These are phyloP conservation scores for Russula ochroleuca DNA, from an alignment of 768 basidiomycete species.

Conservation along the genomic window DNA sequence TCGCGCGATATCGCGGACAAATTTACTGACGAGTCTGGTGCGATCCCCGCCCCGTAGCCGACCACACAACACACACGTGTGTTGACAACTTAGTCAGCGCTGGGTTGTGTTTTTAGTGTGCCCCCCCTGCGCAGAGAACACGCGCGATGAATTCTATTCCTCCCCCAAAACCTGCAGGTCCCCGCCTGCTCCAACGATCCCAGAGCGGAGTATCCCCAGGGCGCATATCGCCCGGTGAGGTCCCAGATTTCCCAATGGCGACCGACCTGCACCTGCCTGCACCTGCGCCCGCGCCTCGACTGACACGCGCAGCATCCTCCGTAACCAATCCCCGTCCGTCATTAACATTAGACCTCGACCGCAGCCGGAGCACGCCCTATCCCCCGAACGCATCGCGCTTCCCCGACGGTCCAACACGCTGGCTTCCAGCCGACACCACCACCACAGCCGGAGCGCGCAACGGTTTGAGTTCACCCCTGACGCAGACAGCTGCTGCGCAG, in stretches of 20 bases:
- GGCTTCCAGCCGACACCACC: background rate
- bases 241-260: background rate
- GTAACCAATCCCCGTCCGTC: conserved; percentile 8
- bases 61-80: background rate
- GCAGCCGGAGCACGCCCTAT: conserved; percentile 6
- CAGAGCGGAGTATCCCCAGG: conserved; percentile 5
- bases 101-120: background rate
- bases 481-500: background rate
- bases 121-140: background rate
- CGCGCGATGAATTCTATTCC: conserved; percentile 1
- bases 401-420: background rate
- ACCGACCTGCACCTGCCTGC: background rate
- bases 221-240: background rate
- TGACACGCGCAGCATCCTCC: conserved; percentile 9
- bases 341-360: conserved; percentile 9
- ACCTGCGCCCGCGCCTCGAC: background rate
- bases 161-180: conserved; percentile 12
- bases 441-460: background rate
- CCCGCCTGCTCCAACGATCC: conserved; percentile 18
- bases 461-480: background rate
- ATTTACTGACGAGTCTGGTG: background rate
- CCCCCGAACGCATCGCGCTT: background rate
- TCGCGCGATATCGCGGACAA: background rate
- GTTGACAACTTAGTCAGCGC: background rate
- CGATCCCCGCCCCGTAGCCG: background rate